phyloP scores from a whole-genome alignment of 176 grass and related monocot genomes.

The Raddia distichophylla region DNA sequence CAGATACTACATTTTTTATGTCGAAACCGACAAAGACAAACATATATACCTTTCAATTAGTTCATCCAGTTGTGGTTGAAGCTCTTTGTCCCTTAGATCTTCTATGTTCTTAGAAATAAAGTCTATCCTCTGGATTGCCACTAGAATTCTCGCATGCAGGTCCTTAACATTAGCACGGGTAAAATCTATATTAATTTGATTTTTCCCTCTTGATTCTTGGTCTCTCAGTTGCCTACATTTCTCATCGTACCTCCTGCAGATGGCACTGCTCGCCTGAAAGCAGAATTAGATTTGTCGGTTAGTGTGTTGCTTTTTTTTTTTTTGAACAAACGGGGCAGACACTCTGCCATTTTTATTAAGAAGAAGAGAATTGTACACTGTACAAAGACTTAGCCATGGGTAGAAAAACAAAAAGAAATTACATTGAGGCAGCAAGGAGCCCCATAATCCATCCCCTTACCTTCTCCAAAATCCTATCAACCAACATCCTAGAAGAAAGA shows the following conservation, averaged over 20 bases:
- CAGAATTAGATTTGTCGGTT: background rate
- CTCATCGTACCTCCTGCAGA: conserved; percentile 63
- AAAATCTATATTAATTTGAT: conserved; percentile 48
- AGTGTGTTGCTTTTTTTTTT: too few species aligned
- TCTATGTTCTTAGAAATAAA: conserved; percentile 70
- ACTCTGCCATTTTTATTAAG: too few species aligned
- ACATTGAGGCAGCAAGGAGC: too few species aligned
- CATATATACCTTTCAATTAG: conserved; percentile 72
- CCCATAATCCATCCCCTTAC: too few species aligned
- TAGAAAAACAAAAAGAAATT: too few species aligned
- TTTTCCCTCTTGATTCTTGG: conserved; percentile 62
- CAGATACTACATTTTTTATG: background rate
- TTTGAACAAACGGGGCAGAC: too few species aligned
- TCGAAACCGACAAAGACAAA: background rate
- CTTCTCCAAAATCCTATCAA: too few species aligned
- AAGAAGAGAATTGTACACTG: too few species aligned
- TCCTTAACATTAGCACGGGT: conserved; percentile 68
- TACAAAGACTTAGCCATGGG: too few species aligned
- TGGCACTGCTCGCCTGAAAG: conserved; percentile 59
- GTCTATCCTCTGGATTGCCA: conserved; percentile 71
- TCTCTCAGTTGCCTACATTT: conserved; percentile 57
- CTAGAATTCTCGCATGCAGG: conserved; percentile 72
- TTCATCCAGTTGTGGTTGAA: conserved; percentile 72
- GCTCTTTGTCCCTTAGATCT: conserved; percentile 76
- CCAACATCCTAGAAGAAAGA: too few species aligned